Evolutionary conservation across 2,329 filamentous ascomycete species (phyloP).

Genomic region (Tolypocladium amazonense): DNA sequence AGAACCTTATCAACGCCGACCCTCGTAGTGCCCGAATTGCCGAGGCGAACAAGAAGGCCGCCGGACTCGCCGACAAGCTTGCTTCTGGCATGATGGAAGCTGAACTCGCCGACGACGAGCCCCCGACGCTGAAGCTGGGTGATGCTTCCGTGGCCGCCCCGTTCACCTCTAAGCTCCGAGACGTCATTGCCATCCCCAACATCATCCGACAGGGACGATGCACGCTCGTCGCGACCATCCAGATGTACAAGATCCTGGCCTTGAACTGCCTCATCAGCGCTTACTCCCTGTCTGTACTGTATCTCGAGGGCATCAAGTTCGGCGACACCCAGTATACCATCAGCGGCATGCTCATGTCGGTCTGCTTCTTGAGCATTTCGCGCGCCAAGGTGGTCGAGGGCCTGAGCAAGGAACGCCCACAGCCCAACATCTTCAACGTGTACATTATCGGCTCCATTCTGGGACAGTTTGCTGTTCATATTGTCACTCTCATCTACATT

Average conservation of each 20-base stretch:
- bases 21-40: conserved; percentile 30
- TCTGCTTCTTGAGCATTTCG: conserved; percentile 98
- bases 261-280: conserved; percentile 96
- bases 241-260: conserved; percentile 99
- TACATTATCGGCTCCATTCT: conserved; percentile 98
- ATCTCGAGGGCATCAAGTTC: conserved; percentile 98
- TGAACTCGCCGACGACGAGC: conserved; percentile 80
- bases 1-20: conserved; percentile 29
- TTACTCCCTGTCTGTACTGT: conserved; percentile 92
- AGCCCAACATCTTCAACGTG: conserved; percentile 97
- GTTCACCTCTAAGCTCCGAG: conserved; percentile 94
- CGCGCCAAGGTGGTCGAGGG: conserved; percentile 91
- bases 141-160: conserved; percentile 95
- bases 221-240: conserved; percentile 94
- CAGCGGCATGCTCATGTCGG: conserved; percentile 98
- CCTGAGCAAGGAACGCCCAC: conserved; percentile 90
- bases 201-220: conserved; percentile 97
- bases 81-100: conserved; percentile 81
- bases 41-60: conserved; percentile 60
- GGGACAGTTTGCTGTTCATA: conserved; percentile 94
- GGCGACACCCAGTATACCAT: conserved; percentile 97
- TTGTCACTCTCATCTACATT: conserved; percentile 87
- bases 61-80: conserved; percentile 75
- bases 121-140: conserved; percentile 90
- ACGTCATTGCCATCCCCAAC: conserved; percentile 94